Conservation (phyloP, 148 eudicot species). For the Rhododendron ferrugineum region DNA sequence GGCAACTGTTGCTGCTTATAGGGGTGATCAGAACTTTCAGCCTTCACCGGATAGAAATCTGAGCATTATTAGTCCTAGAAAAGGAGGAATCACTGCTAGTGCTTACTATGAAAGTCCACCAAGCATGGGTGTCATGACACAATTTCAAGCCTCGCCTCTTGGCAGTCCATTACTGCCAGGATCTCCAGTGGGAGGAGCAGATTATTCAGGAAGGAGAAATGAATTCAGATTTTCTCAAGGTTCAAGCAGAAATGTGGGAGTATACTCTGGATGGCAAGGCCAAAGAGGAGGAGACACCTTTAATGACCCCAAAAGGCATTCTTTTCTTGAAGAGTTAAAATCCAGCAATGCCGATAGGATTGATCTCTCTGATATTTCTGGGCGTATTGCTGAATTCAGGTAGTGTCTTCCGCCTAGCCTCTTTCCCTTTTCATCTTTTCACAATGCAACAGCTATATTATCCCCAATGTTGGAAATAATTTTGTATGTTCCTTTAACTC, state of each 20-base stretch:
- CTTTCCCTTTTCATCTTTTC: not conserved
- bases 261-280: slow-evolving; percentile 59
- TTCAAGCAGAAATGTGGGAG: slow-evolving; percentile 47
- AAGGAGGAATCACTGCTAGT: slow-evolving; percentile 28
- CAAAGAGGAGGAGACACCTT: slow-evolving; percentile 54
- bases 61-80: slow-evolving; percentile 33
- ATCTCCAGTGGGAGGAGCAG: slow-evolving; percentile 55
- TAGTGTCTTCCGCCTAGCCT: slow-evolving; percentile 10
- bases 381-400: slow-evolving; percentile 87
- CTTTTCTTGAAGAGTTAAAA: slow-evolving; percentile 85
- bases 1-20: slow-evolving; percentile 26
- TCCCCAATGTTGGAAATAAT: not conserved
- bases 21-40: slow-evolving; percentile 38
- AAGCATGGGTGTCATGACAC: slow-evolving; percentile 45
- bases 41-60: slow-evolving; percentile 25
- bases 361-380: slow-evolving; percentile 72
- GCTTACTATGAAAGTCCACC: slow-evolving; percentile 47
- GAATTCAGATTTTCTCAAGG: slow-evolving; percentile 43
- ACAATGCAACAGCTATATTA: not conserved
- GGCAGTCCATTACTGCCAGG: slow-evolving; percentile 75
- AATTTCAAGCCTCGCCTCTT: slow-evolving; percentile 47
- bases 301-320: slow-evolving; percentile 45
- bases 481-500: slow-evolving; percentile 17
- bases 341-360: slow-evolving; percentile 58
- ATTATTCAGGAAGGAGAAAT: slow-evolving; percentile 46